Evolutionary conservation across 441 rosid species (phyloP), one percentile per base, ranked within the genome.

Genomic region (Oxalis stricta): DNA sequence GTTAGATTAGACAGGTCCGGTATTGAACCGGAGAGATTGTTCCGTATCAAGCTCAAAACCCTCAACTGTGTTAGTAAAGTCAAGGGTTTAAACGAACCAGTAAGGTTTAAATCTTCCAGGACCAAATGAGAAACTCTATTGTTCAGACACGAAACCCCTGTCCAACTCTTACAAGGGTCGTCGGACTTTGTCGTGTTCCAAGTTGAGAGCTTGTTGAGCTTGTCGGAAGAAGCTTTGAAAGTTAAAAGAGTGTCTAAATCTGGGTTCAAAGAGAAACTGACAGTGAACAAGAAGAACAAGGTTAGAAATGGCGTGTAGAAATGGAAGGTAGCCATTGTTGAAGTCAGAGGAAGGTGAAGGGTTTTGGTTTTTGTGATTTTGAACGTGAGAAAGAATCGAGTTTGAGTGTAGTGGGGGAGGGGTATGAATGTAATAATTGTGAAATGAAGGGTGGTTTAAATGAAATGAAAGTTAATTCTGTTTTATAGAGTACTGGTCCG

Each of bases 151-250:
- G 65, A 58, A 18, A 79, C 75, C 39, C 81, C 84, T 40, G 53
- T 48, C 81, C 78, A 79, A 17, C 60, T 28, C 41, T n/a, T n/a
- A n/a, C 88, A 76, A 0, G 44, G 58, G 59, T 65, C 59, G 20
- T 59, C 39, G 21, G n/a, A n/a, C n/a, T n/a, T n/a, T n/a, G 66
- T 56, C 7, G 76, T 39, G 76, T 66, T 72, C 87, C 87, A 79
- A 7, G 67, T 42, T 23, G 36, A 2, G 22, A 88, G 94, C 48
- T 58, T 59, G 56, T 71, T 57, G 65, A 70, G 46, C 36, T 55
- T 44, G 69, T 76, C 92, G 0, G 86, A 57, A 11, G 64, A 15
- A 53, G 76, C 45, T 56, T 73, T 84, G 73, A 84, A 88, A 41
- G 48, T 46, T 0, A 75, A 29, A 14, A 88, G 77, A 15, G 73